Conservation (phyloP, 306 rosid species). For the Mimosa bimucronata region DNA sequence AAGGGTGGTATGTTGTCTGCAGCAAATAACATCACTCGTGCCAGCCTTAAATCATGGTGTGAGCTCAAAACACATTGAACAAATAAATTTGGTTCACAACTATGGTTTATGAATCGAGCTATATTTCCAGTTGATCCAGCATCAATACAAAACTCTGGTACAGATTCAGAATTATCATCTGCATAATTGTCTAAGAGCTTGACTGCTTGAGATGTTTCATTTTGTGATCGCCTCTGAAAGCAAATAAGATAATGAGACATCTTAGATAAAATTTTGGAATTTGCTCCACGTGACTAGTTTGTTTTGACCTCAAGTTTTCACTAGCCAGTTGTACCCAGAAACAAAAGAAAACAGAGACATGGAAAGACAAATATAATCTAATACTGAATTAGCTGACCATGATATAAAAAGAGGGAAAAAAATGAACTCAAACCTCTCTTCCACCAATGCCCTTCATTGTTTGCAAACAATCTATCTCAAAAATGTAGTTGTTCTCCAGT, state of each 20-base stretch:
- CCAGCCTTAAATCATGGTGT: constrained; percentile 78
- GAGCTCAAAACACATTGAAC: constrained; percentile 95
- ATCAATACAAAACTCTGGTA: constrained; percentile 87
- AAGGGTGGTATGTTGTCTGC: constrained; percentile 95
- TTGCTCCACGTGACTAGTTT: not conserved
- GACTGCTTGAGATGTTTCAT: constrained; percentile 44
- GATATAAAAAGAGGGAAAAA: constrained; percentile 1
- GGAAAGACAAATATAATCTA: not conserved
- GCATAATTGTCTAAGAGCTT: constrained; percentile 57
- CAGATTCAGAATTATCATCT: constrained; percentile 61
- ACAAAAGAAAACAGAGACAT: not conserved
- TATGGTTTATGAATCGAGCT: constrained; percentile 90
- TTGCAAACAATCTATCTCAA: constrained; percentile 94
- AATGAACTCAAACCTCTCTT: constrained; percentile 66
- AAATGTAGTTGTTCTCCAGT: constrained; percentile 75
- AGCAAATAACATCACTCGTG: constrained; percentile 89
- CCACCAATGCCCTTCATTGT: constrained; percentile 90
- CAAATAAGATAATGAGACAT: not conserved
- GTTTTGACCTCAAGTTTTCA: not conserved
- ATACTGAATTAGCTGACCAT: not conserved
- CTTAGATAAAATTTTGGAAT: not conserved
- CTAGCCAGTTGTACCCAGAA: not conserved
- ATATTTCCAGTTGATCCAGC: constrained; percentile 86
- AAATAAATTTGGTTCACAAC: constrained; percentile 94
- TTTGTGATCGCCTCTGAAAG: constrained; percentile 72